A percentile compares a stretch with the other conserved stretches of the same genome.
phyloP scores from a whole-genome alignment of 495 filamentous ascomycete species.

The Evansstolkia leycettana region DNA sequence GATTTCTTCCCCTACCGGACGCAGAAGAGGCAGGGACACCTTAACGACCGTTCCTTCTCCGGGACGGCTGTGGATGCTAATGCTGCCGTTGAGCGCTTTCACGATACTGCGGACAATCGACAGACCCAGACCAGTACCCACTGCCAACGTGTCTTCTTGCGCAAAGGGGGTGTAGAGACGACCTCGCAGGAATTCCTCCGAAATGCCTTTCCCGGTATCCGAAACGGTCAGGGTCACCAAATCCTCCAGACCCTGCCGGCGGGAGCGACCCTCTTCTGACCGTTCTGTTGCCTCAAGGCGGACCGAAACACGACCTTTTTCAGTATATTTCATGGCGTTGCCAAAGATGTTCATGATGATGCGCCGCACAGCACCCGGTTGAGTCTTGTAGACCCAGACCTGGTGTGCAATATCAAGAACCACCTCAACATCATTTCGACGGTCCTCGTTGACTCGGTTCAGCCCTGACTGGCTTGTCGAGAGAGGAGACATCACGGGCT shows the following conservation, averaged over 20 bases:
- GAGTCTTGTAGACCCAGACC: constrained; percentile 50
- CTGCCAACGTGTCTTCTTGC: constrained; percentile 54
- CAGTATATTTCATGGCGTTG: constrained; percentile 74
- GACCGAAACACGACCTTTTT: constrained; percentile 51
- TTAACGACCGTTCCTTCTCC: constrained; percentile 40
- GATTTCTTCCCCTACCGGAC: constrained; percentile 17
- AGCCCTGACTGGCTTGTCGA: too few relatives aligned
- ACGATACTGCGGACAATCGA: constrained; percentile 45
- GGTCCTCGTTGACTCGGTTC: constrained; percentile 6
- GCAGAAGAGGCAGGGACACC: constrained; percentile 32
- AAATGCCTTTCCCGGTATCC: constrained; percentile 66
- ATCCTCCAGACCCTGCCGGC: constrained; percentile 22
- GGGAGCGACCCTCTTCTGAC: constrained; percentile 18
- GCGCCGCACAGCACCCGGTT: constrained; percentile 60
- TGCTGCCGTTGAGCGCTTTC: constrained; percentile 37
- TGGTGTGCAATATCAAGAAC: constrained; percentile 51
- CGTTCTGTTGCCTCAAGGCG: constrained; percentile 36
- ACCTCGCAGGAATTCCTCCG: constrained; percentile 56
- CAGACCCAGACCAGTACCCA: constrained; percentile 40
- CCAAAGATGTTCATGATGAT: constrained; percentile 76
- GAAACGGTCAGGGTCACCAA: constrained; percentile 40
- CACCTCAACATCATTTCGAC: constrained; percentile 33
- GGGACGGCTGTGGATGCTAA: constrained; percentile 37
- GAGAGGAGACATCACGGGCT: constrained; percentile 8
- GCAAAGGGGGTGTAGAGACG: constrained; percentile 62